Percentiles rank a stretch among this genome's conserved stretches.
phyloP scores from a whole-genome alignment of 495 filamentous ascomycete genomes.

The Bathelium albidoporum region DNA sequence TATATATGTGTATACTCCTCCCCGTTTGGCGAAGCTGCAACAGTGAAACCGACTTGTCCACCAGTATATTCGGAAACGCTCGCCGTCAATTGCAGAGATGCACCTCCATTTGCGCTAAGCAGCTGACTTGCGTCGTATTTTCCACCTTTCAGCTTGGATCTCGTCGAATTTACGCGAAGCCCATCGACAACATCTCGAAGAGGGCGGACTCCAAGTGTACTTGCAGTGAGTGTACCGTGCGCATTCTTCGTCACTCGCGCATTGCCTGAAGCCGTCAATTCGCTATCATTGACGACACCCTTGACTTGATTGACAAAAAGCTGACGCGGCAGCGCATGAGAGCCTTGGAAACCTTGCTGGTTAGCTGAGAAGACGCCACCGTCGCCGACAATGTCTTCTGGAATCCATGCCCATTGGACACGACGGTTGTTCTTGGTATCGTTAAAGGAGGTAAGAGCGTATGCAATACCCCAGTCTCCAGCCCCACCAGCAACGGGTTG shows the following conservation, averaged over 20 bases:
- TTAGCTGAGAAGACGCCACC: conserved; percentile 25
- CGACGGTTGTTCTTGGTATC: conserved; percentile 36
- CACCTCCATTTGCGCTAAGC: not conserved
- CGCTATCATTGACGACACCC: conserved; percentile 24
- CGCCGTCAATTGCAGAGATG: not conserved
- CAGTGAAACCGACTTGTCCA: conserved; percentile 18
- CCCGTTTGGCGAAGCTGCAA: conserved; percentile 27
- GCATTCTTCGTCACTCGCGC: conserved; percentile 17
- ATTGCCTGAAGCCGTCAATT: conserved; percentile 21
- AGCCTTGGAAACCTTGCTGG: conserved; percentile 37
- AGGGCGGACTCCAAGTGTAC: conserved; percentile 31
- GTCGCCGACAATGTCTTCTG: conserved; percentile 29
- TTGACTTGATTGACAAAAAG: conserved; percentile 32
- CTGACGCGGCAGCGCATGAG: conserved; percentile 32
- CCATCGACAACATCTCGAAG: conserved; percentile 32
- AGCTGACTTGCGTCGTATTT: not conserved
- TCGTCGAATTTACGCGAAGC: conserved; percentile 17
- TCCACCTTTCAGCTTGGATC: not conserved
- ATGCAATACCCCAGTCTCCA: conserved; percentile 35
- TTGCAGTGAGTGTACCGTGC: conserved; percentile 31
- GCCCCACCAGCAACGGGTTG: conserved; percentile 30
- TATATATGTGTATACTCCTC: conserved; percentile 31
- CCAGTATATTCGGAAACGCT: not conserved
- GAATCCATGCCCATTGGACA: conserved; percentile 36
- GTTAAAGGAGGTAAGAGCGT: conserved; percentile 35